These are phyloP conservation scores for Penicillium diatomitis DNA, from an alignment of 495 filamentous ascomycete species.

Conservation along the genomic window DNA sequence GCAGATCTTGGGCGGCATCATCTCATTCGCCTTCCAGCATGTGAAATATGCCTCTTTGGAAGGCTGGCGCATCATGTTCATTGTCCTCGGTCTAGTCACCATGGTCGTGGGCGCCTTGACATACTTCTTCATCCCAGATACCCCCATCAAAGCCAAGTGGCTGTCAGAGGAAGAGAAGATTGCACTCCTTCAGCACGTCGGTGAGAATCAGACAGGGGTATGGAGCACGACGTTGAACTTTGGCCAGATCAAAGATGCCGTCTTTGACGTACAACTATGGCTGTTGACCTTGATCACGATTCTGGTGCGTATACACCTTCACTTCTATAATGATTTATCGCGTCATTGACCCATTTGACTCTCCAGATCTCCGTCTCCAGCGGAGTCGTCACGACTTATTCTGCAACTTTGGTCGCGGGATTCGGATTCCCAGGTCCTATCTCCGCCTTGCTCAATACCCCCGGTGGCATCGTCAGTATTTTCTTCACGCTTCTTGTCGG, in stretches of 20 bases:
- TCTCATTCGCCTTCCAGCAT: slow-evolving; percentile 47
- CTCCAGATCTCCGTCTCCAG: slow-evolving; percentile 42
- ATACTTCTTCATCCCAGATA: slow-evolving; percentile 49
- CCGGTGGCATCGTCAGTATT: slow-evolving; percentile 52
- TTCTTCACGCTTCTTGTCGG: slow-evolving; percentile 46
- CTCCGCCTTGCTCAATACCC: slow-evolving; percentile 55
- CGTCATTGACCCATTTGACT: not conserved
- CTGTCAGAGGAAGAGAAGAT: slow-evolving; percentile 46
- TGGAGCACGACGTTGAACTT: slow-evolving; percentile 33
- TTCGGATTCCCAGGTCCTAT: slow-evolving; percentile 45
- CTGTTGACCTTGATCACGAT: slow-evolving; percentile 28
- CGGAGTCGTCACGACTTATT: slow-evolving; percentile 55
- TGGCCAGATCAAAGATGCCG: slow-evolving; percentile 23
- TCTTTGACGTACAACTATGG: slow-evolving; percentile 29
- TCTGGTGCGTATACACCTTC: slow-evolving; percentile 7
- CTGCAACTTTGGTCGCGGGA: slow-evolving; percentile 46
- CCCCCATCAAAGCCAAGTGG: slow-evolving; percentile 48
- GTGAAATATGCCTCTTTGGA: slow-evolving; percentile 23
- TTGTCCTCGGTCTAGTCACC: slow-evolving; percentile 53
- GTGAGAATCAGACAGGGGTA: slow-evolving; percentile 51
- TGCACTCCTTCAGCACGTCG: slow-evolving; percentile 28
- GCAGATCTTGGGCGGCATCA: slow-evolving; percentile 51
- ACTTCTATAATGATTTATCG: not conserved
- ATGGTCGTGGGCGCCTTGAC: slow-evolving; percentile 41
- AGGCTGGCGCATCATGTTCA: slow-evolving; percentile 58